These are phyloP conservation scores for Sarcomyxa edulis DNA, from an alignment of 768 basidiomycete species.

Conservation along the genomic window DNA sequence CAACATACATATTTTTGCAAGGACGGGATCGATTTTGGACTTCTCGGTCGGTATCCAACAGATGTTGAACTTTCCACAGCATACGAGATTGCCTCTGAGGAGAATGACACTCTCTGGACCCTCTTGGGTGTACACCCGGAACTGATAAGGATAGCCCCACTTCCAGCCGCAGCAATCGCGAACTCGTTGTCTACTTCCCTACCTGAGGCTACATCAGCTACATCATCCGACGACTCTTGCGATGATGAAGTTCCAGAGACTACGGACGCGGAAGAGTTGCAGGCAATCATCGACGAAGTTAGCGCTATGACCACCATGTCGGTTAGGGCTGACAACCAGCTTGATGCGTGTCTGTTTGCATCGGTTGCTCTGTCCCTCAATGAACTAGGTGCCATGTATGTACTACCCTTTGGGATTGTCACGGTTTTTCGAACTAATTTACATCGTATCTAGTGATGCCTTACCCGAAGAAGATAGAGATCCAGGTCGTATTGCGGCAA, in stretches of 20 bases:
- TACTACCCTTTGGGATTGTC: background rate
- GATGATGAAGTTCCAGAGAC: too few relatives aligned
- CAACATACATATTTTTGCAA: conserved; percentile 21
- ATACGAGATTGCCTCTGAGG: conserved; percentile 6
- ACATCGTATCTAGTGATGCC: background rate
- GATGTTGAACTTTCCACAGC: conserved; percentile 12
- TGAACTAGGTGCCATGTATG: background rate
- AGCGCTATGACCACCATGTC: background rate
- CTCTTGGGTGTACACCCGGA: too few relatives aligned
- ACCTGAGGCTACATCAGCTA: background rate
- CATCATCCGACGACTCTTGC: too few relatives aligned
- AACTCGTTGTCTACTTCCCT: background rate
- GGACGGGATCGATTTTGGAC: conserved; percentile 13
- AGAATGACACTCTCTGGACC: conserved; percentile 13
- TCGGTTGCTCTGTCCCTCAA: background rate
- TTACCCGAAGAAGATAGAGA: conserved; percentile 1
- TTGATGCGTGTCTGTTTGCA: conserved; percentile 1
- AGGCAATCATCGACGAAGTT: too few relatives aligned
- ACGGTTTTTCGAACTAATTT: background rate
- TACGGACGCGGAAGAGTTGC: too few relatives aligned
- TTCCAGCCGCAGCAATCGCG: too few relatives aligned
- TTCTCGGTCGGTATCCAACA: conserved; percentile 15
- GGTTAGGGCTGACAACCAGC: background rate
- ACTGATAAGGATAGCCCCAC: too few relatives aligned
- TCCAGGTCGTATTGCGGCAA: background rate